Evolutionary conservation across 768 basidiomycete species (phyloP).

Genomic region (Tricholoma hemisulphureum): DNA sequence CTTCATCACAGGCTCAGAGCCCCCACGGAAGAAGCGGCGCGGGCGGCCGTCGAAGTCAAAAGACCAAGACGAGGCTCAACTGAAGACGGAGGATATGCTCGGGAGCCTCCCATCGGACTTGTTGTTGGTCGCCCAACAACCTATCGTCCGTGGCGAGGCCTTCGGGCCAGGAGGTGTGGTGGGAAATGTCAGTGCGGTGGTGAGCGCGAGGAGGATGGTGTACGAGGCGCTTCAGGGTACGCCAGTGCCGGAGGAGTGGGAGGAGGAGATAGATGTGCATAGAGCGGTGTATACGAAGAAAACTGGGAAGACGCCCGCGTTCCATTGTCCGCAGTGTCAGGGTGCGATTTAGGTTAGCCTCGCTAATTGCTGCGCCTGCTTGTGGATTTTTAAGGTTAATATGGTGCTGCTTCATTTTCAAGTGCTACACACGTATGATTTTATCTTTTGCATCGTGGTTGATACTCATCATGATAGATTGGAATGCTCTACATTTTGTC

Average conservation of each 20-base stretch:
- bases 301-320: slow-evolving; percentile 23
- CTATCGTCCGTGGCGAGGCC: slow-evolving; percentile 46
- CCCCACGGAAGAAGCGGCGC: slow-evolving; percentile 11
- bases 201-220: slow-evolving; percentile 47
- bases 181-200: slow-evolving; percentile 50
- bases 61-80: background rate
- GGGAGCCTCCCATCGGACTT: slow-evolving; percentile 36
- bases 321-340: slow-evolving; percentile 43
- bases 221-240: slow-evolving; percentile 32
- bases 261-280: slow-evolving; percentile 20
- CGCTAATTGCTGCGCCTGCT: slow-evolving; percentile 3
- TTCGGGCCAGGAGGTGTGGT: slow-evolving; percentile 41
- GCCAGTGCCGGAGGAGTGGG: slow-evolving; percentile 43
- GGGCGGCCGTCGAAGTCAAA: background rate
- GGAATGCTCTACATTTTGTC: no score
- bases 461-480: no score
- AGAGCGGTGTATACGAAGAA: slow-evolving; percentile 21
- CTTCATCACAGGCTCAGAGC: background rate
- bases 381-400: background rate
- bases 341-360: slow-evolving; percentile 42
- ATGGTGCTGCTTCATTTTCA: background rate
- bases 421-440: no score
- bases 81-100: slow-evolving; percentile 8
- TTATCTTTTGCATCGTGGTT: no score
- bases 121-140: slow-evolving; percentile 48